Conservation (phyloP, 2,329 filamentous ascomycete genomes). For the Laburnicola sp. region DNA sequence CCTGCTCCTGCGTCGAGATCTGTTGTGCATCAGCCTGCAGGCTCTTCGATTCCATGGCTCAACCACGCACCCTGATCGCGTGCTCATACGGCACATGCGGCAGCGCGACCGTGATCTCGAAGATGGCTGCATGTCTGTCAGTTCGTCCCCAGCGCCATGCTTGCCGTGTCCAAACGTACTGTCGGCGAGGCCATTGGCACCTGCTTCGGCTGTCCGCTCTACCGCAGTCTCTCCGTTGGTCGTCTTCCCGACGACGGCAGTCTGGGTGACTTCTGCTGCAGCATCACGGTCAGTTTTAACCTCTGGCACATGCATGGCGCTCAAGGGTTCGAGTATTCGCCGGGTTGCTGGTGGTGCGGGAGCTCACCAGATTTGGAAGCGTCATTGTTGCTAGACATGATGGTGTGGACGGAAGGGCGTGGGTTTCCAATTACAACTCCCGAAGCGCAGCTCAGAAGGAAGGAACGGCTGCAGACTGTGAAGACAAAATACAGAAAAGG, state of each 20-base stretch:
- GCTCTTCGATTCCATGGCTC: neutral
- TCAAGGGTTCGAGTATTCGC: conserved; percentile 1
- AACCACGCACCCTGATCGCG: conserved; percentile 76
- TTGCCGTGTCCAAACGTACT: conserved; percentile 27
- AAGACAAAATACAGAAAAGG: conserved; percentile 35
- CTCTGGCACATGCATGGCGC: neutral
- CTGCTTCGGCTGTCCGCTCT: conserved; percentile 31
- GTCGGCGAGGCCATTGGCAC: conserved; percentile 34
- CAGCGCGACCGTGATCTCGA: conserved; percentile 76
- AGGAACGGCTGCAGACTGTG: conserved; percentile 23
- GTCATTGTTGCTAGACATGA: conserved; percentile 45
- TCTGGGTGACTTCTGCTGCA: conserved; percentile 30
- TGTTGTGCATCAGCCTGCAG: conserved; percentile 46
- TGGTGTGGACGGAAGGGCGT: conserved; percentile 12
- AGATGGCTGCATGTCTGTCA: conserved; percentile 52
- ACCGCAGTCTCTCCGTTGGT: conserved; percentile 22
- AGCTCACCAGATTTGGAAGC: conserved; percentile 44
- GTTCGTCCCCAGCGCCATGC: neutral
- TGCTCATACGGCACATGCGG: conserved; percentile 79
- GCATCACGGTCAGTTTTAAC: conserved; percentile 28
- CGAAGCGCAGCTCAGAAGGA: conserved; percentile 28
- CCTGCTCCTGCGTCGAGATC: conserved; percentile 91
- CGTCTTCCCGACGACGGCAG: conserved; percentile 28
- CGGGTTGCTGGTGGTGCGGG: conserved; percentile 15
- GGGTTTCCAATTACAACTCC: conserved; percentile 18